phyloP scores from a whole-genome alignment of 768 basidiomycete species.

The Agrocybe pediades region DNA sequence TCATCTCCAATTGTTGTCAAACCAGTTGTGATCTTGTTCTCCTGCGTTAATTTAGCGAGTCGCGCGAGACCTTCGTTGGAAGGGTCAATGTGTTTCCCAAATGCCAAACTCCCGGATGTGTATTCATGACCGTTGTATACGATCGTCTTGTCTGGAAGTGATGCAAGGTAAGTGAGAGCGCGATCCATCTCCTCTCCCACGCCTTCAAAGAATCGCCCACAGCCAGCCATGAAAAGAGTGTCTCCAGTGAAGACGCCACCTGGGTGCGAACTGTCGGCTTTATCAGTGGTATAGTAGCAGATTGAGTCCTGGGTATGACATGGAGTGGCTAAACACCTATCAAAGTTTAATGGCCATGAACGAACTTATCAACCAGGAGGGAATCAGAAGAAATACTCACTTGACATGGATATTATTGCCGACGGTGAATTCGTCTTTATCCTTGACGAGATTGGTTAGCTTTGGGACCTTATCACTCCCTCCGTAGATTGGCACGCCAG shows the following conservation, averaged over 20 bases:
- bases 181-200: slow-evolving; percentile 77
- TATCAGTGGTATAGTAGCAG: slow-evolving; percentile 77
- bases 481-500: slow-evolving; percentile 68
- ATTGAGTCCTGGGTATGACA: slow-evolving; percentile 98
- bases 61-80: slow-evolving; percentile 60
- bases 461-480: slow-evolving; percentile 74
- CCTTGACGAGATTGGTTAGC: slow-evolving; percentile 73
- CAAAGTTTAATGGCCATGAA: slow-evolving; percentile 8
- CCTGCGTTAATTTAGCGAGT: slow-evolving; percentile 57
- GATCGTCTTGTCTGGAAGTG: slow-evolving; percentile 77
- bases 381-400: slow-evolving; percentile 30
- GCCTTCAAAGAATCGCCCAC: slow-evolving; percentile 95
- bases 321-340: slow-evolving; percentile 83
- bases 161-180: slow-evolving; percentile 69
- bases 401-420: slow-evolving; percentile 62
- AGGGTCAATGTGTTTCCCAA: slow-evolving; percentile 64
- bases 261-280: slow-evolving; percentile 47
- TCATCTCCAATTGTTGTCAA: slow-evolving; percentile 91
- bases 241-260: slow-evolving; percentile 94
- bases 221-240: slow-evolving; percentile 86
- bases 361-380: background rate
- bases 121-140: slow-evolving; percentile 95
- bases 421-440: slow-evolving; percentile 80
- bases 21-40: slow-evolving; percentile 72
- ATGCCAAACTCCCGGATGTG: slow-evolving; percentile 72